Evolutionary conservation across 805 yeast genomes (phyloP), one percentile per base, ranked within the genome.

Genomic region (Metschnikowia vanudenii): DNA sequence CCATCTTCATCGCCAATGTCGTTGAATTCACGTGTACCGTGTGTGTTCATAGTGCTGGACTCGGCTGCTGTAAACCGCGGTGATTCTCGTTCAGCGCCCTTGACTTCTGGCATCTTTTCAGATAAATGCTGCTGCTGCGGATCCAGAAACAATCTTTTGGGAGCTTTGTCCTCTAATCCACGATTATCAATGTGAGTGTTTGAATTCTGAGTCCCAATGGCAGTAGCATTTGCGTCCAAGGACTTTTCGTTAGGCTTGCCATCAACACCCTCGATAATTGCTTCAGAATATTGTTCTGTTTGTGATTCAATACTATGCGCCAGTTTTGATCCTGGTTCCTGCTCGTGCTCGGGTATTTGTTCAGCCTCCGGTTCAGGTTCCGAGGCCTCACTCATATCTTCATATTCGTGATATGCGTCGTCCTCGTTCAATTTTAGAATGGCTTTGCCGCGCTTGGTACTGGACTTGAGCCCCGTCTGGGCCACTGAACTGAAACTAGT

Each of bases 391-490:
- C 58, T 55, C 46, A 61, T 35, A 50, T 71, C 75, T 55, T 72
- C 76, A 47, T 61, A 70, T 13, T 68, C 70, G 11, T 65, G 65
- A 41, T 65, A 65, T 16, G 60, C 62, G 8, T 43, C 47, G 45
- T 69, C 73, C 34, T 71, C 75, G 45, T 72, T 71, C 42, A 72
- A 58, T 24, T 57, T 56, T 49, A 72, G 54, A 5, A 72, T 71
- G 10, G 75, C 77, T 39, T 60, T 62, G 2, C 70, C 76, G 39
- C 69, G 66, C 35, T 60, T 61, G 6, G 65, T 54, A 48, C 73
- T 68, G 9, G 71, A 56, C 48, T 67, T 71, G 47, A 72, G 57
- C 2, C 75, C 75, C 28, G 54, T 51, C 24, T 14, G 31, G 16
- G 43, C 54, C 31, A 33, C 39, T 4, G 35, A 3, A 3, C 39